phyloP scores from a whole-genome alignment of 2,329 filamentous ascomycete species.

The Coleophoma crateriformis region DNA sequence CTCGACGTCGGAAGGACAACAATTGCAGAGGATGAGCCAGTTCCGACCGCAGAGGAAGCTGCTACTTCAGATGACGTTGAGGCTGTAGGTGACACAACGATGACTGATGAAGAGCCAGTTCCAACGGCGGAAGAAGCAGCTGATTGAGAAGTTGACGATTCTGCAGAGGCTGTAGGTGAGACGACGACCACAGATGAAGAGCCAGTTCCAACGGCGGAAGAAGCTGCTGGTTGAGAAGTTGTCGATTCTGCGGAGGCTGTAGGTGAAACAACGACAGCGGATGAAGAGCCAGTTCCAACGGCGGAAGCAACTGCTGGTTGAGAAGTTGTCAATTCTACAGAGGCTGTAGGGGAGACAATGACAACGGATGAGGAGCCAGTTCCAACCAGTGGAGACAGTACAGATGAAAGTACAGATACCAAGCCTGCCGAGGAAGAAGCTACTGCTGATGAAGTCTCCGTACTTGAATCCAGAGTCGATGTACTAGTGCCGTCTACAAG shows the following conservation, averaged over 20 bases:
- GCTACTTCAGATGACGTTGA: too few species aligned
- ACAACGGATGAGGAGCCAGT: constrained; percentile 1
- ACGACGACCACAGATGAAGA: constrained; percentile 5
- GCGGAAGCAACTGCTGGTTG: background rate
- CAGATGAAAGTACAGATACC: background rate
- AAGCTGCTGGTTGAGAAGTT: background rate
- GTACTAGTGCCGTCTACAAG: background rate
- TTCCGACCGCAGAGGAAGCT: background rate
- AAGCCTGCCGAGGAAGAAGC: background rate
- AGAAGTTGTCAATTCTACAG: too few species aligned
- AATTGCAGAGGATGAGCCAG: background rate
- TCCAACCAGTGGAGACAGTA: background rate
- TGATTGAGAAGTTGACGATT: constrained; percentile 1
- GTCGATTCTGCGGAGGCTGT: background rate
- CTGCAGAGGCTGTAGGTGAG: constrained; percentile 5
- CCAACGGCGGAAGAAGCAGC: constrained; percentile 1
- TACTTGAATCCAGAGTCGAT: background rate
- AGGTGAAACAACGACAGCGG: constrained; percentile 1
- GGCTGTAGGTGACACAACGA: constrained; percentile 9
- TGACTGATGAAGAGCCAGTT: background rate
- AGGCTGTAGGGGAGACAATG: background rate
- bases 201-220: constrained; percentile 7
- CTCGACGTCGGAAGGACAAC: background rate
- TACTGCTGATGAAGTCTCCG: background rate
- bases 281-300: constrained; percentile 2